phyloP scores from a whole-genome alignment of 2,329 filamentous ascomycete species.

The Xylariaceae sp. region DNA sequence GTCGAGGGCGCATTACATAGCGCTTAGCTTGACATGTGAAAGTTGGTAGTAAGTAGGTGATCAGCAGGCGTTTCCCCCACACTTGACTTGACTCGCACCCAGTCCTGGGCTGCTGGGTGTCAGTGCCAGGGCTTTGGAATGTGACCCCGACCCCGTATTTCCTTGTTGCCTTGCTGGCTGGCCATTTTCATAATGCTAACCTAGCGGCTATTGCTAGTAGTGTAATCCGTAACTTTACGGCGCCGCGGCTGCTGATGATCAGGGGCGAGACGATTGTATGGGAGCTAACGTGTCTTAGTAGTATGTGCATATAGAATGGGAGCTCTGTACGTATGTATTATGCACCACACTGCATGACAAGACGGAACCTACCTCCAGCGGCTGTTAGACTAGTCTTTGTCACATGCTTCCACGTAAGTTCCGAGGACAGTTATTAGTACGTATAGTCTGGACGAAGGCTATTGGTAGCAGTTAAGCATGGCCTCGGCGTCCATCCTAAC shows the following conservation, averaged over 20 bases:
- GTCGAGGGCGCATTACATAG: conserved; percentile 11
- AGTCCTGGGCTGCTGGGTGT: not conserved
- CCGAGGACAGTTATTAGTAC: not conserved
- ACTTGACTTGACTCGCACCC: not conserved
- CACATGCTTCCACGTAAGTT: not conserved
- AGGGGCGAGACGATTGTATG: no score
- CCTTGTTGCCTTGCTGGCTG: not conserved
- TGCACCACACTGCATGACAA: not conserved
- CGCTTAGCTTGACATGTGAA: conserved; percentile 23
- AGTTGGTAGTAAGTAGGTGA: conserved; percentile 10
- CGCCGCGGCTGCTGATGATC: not conserved
- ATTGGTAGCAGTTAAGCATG: not conserved
- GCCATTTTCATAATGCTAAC: no score
- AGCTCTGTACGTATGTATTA: no score
- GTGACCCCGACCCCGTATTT: not conserved
- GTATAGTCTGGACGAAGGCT: not conserved
- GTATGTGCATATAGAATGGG: no score
- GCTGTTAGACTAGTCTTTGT: no score
- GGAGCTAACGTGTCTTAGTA: no score
- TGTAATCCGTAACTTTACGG: not conserved
- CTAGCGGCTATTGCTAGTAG: not conserved
- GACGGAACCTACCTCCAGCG: no score
- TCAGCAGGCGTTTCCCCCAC: conserved; percentile 17
- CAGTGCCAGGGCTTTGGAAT: conserved; percentile 5
- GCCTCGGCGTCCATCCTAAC: not conserved